Evolutionary conservation across 2,329 filamentous ascomycete species (phyloP), one percentile per base, ranked within the genome.

Genomic region (Rhynchosporium secalis): DNA sequence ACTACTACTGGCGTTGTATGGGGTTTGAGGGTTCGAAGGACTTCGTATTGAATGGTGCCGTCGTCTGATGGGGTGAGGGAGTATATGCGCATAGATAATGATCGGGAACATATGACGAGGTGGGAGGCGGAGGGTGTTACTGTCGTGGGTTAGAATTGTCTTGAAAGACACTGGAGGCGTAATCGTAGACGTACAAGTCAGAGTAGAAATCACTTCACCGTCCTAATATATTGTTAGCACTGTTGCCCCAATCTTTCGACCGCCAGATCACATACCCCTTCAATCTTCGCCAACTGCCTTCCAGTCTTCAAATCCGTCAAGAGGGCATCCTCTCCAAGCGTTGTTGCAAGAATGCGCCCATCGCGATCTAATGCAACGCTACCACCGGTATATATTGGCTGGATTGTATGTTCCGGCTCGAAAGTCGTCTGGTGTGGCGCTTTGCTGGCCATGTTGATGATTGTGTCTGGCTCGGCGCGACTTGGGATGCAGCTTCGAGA

Each of bases 31-130:
- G 91, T 93, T 70, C 92, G 86, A 15, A 90, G 75, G 15, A 96
- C 85, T 56, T 88, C 86, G 26, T 87, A 77, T 58, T 87, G 84
- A 65, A 93, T 81, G 4, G 80, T 76, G 52, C 80, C 80, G 43
- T 84, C 80, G 58, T 79, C 79, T 26, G 85, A 84, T 31, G 81
- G 79, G 57, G 83, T 82, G 31, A 99, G 81, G 20, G 88, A 78
- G 77, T 91, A 98, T 68, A 98, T 92, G 73, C 91, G 89, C 92
- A 98, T 96, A 6, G 92, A 93, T 60, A 97, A 82, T n/a, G 94
- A 98, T 69, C 94, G 88, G 20, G 95, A 99, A 79, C 93, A 98
- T 69, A 96, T 80, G 67, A 96, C 87, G 60, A 98, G 83, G 76
- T 97, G 92, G 31, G 91, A 92, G 8, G 87, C 92, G 65, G 90